Conservation (phyloP, 768 basidiomycete genomes). For the Hygrocybe punicea region DNA sequence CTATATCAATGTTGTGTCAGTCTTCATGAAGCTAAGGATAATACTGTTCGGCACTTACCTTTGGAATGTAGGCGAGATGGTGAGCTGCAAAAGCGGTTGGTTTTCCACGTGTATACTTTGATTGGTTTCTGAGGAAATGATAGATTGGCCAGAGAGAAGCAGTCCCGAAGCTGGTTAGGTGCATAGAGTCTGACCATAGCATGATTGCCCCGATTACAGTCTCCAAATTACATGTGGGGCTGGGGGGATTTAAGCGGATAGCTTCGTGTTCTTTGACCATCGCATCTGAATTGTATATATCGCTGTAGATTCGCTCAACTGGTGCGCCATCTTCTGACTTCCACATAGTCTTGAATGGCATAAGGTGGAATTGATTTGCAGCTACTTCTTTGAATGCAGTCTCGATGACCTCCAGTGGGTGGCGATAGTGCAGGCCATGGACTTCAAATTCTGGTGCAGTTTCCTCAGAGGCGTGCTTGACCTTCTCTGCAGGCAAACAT, state of each 20-base stretch:
- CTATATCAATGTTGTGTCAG: not conserved
- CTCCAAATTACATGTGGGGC: constrained; percentile 13
- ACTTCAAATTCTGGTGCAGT: constrained; percentile 17
- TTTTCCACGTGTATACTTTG: constrained; percentile 30
- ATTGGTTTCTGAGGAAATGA: constrained; percentile 30
- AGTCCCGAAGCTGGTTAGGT: constrained; percentile 26
- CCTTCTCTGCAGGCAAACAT: constrained; percentile 19
- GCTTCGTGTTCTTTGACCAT: constrained; percentile 11
- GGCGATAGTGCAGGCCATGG: constrained; percentile 19
- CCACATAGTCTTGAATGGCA: constrained; percentile 11
- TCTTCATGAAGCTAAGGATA: not conserved
- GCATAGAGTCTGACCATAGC: constrained; percentile 30
- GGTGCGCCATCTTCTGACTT: too few relatives aligned
- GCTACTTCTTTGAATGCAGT: constrained; percentile 3
- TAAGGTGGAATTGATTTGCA: constrained; percentile 14
- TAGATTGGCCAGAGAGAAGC: constrained; percentile 36
- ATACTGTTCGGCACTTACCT: not conserved
- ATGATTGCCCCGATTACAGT: constrained; percentile 17
- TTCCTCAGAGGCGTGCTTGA: constrained; percentile 12
- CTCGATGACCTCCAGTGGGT: constrained; percentile 15
- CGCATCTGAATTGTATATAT: constrained; percentile 17
- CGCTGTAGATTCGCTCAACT: constrained; percentile 9
- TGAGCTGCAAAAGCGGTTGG: constrained; percentile 19
- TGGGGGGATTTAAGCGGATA: constrained; percentile 3
- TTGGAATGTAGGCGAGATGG: constrained; percentile 34